Base-by-base conservation (phyloP, 2,329 filamentous ascomycete genomes). In the Lasiodiplodia citricola region DNA sequence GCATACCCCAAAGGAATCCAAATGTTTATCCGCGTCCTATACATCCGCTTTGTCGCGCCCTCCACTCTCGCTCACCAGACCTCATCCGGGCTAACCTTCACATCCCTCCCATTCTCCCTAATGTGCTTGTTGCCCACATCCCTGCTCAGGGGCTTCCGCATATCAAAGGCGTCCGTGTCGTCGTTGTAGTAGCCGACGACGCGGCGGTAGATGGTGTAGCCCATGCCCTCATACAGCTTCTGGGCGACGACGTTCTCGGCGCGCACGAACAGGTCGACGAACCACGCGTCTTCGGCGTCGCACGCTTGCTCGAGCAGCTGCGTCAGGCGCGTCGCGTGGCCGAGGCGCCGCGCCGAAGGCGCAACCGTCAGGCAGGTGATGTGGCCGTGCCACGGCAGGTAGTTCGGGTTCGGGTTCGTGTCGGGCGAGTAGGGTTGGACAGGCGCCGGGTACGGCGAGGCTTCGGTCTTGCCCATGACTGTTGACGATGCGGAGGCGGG, bases 371-470 rank as follows among this genome's bases (percentile, higher is more conserved):
- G 86, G 44, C 95, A 96, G 4, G 96, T 99, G 77, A 99, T 97
- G 81, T 99, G 96, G 23, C 94, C 95, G 83, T 99, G 96, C 93
- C 94, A 98, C n/a, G 95, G 95, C n/a, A 97, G 91, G 82, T 96
- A 97, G 82, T 97, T 83, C 4, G 82, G 79, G 71, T 81, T 79
- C 14, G 81, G 78, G 72, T 80, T 82, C 14, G 76, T 80, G 57
- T 73, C 66, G 16, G 83, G 94, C 75, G 91, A 87, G 62, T 93
- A 96, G 75, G 89, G 89, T 70, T 88, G 86, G 78, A 92, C 88
- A 66, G 90, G 89, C 55, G 92, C 85, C 18, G 92, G 91, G 67
- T 93, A 96, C n/a, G 84, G 84, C 2, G 83, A 85, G 72, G 93
- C 90, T 84, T 98, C 95, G 70, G 97, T 88, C 83, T 99, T 99